Percentiles rank a stretch among this genome's conserved stretches.
These are phyloP conservation scores for Colletotrichum spinosum DNA, from an alignment of 2,329 filamentous ascomycete species.

Conservation along the genomic window DNA sequence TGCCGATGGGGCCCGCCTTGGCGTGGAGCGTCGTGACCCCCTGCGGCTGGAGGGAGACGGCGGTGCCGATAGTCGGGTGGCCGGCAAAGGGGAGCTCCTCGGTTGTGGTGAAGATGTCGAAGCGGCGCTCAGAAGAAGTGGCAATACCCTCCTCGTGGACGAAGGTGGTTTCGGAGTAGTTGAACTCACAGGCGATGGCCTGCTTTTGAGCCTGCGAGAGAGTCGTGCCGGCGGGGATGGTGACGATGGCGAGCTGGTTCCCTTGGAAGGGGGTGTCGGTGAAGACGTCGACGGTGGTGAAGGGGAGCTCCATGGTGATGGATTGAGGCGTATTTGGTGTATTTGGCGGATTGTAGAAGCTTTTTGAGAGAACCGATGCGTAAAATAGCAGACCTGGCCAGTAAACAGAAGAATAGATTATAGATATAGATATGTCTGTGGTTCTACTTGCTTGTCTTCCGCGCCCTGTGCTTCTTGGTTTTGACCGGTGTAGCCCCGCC, in stretches of 20 bases:
- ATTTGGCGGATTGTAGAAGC: neutral
- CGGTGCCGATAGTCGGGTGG: slow-evolving; percentile 70
- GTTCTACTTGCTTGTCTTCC: neutral
- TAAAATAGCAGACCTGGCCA: neutral
- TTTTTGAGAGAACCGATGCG: neutral
- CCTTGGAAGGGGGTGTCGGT: slow-evolving; percentile 63
- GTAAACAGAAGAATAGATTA: too few species aligned
- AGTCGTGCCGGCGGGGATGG: slow-evolving; percentile 57
- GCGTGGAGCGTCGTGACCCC: slow-evolving; percentile 59
- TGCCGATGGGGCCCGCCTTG: slow-evolving; percentile 67
- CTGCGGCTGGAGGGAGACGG: slow-evolving; percentile 58
- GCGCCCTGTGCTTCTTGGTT: slow-evolving; percentile 9
- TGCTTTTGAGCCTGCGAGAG: slow-evolving; percentile 67
- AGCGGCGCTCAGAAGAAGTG: slow-evolving; percentile 50
- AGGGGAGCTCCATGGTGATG: slow-evolving; percentile 54
- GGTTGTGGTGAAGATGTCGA: slow-evolving; percentile 70
- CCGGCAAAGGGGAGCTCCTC: slow-evolving; percentile 71
- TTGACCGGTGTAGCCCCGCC: too few species aligned
- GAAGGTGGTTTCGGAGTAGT: slow-evolving; percentile 73
- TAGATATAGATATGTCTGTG: neutral
- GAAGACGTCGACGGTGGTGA: slow-evolving; percentile 69
- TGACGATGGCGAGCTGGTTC: slow-evolving; percentile 71
- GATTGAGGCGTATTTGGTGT: neutral
- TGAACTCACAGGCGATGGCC: slow-evolving; percentile 71
- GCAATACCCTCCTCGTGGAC: slow-evolving; percentile 59